Base-by-base conservation (phyloP, 371 early-diverging fungal genomes). In the Saksenaea oblongispora region DNA sequence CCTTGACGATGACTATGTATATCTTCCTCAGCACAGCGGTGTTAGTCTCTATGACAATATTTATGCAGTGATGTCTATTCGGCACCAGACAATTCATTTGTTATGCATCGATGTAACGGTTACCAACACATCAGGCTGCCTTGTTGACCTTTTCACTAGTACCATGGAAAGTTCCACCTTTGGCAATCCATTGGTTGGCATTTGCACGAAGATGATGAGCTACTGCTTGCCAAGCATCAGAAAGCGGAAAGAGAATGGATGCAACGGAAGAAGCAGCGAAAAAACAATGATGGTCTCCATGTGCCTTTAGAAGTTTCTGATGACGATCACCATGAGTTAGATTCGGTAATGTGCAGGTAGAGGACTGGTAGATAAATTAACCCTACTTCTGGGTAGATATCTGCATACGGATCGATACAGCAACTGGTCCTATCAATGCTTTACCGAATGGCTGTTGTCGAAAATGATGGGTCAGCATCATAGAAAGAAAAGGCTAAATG, bases 1-100 rank as follows among this genome's bases (percentile, higher is more conserved):
- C 27, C 11, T 44, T 11, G 11, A 24, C 5, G 37, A 28, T 28
- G 59, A 59, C 31, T 59, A 41, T 44, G 17, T 59, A n/a, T 42
- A 39, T 26, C 14, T 59, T 10, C 26, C 26, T 8, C 59, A 59
- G 26, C 59, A 59, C 27, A 42, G 42, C n/a, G 22, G 59, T 36
- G 59, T 59, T n/a, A 24, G 59, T 27, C 42, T 59, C 7, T 59
- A 59, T 26, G 47, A 42, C 31, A 18, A 59, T n/a, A 44, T 59
- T 22, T 42, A 41, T 24, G 41, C 59, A 17, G 42, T 59, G 15
- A 41, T 59, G 59, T 59, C 59, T 15, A 27, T 59, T 15, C 18
- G 42, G 24, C 44, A 59, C 26, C 59, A 59, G 31, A 26, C 28
- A 27, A 44, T 59, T 0, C 41, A 59, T 26, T 15, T 59, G 31